These are phyloP conservation scores for Tricholoma hemisulphureum DNA, from an alignment of 768 basidiomycete species.

Conservation along the genomic window DNA sequence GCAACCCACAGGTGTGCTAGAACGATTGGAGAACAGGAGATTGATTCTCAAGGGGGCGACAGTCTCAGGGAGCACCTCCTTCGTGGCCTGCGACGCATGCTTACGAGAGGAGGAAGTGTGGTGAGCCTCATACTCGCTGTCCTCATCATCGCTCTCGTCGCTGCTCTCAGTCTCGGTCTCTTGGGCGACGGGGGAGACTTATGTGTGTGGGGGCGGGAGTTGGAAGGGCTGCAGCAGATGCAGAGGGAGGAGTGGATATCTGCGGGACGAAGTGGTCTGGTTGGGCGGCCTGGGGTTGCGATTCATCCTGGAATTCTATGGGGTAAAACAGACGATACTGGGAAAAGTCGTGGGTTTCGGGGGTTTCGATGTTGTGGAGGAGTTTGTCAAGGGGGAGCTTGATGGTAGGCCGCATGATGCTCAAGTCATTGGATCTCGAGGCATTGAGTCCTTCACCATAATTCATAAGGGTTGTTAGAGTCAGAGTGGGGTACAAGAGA, in stretches of 20 bases:
- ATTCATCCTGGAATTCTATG: conserved; percentile 2
- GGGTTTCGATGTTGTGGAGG: conserved; percentile 48
- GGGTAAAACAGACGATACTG: conserved; percentile 18
- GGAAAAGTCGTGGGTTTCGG: conserved; percentile 22
- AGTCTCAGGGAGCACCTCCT: conserved; percentile 48
- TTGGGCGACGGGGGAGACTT: conserved; percentile 18
- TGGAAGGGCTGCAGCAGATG: conserved; percentile 7
- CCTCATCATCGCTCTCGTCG: conserved; percentile 37
- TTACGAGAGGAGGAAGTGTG: conserved; percentile 23
- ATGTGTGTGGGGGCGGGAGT: conserved; percentile 12
- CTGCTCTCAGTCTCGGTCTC: conserved; percentile 34
- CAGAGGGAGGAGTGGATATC: not conserved
- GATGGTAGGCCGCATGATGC: conserved; percentile 75
- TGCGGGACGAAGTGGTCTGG: conserved; percentile 2
- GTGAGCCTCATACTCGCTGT: conserved; percentile 30
- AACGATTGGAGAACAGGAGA: conserved; percentile 50
- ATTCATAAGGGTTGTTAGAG: conserved; percentile 65
- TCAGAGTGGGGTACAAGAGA: conserved; percentile 64
- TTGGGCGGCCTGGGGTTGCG: conserved; percentile 15
- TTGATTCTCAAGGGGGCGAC: conserved; percentile 60
- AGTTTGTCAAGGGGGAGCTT: conserved; percentile 83
- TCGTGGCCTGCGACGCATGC: conserved; percentile 35
- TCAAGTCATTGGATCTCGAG: conserved; percentile 49
- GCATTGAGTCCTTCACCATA: conserved; percentile 73
- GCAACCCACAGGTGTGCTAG: conserved; percentile 43